Conservation (phyloP, 129 eudicot species). For the Centella asiatica region DNA sequence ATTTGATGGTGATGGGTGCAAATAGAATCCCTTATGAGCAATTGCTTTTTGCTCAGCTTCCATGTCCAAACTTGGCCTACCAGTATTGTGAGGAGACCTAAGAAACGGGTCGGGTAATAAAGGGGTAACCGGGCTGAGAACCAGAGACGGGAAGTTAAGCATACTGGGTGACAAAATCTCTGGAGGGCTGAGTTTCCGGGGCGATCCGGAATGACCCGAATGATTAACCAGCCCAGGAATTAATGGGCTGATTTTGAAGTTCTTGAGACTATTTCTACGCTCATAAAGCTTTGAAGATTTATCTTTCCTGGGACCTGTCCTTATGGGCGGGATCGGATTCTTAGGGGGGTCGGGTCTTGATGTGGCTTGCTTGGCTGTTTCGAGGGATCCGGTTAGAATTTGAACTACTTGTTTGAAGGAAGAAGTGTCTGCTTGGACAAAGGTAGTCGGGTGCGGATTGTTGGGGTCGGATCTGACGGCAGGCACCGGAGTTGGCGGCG, state of each 20-base stretch:
- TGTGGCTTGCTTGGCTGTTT: slow-evolving; percentile 44
- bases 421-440: slow-evolving; percentile 88
- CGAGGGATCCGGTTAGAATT: slow-evolving; percentile 93
- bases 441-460: slow-evolving; percentile 87
- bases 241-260: slow-evolving; percentile 59
- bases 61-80: slow-evolving; percentile 16
- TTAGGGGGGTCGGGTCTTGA: slow-evolving; percentile 35
- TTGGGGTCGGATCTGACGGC: slow-evolving; percentile 78
- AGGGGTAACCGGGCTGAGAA: slow-evolving; percentile 86
- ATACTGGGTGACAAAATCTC: slow-evolving; percentile 70
- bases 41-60: slow-evolving; percentile 72
- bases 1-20: slow-evolving; percentile 79
- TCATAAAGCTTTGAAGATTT: slow-evolving; percentile 64
- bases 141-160: slow-evolving; percentile 69
- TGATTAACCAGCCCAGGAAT: slow-evolving; percentile 34
- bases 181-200: slow-evolving; percentile 44
- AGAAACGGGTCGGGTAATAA: slow-evolving; percentile 84
- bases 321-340: slow-evolving; percentile 65
- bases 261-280: slow-evolving; percentile 58
- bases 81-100: slow-evolving; percentile 34
- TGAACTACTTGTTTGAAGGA: slow-evolving; percentile 95
- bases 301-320: slow-evolving; percentile 41
- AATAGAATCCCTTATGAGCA: slow-evolving; percentile 59
- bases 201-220: slow-evolving; percentile 38
- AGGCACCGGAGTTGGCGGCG: slow-evolving; percentile 25